phyloP scores from a whole-genome alignment of 2,329 filamentous ascomycete genomes.

The Lasiodiplodia sp. region DNA sequence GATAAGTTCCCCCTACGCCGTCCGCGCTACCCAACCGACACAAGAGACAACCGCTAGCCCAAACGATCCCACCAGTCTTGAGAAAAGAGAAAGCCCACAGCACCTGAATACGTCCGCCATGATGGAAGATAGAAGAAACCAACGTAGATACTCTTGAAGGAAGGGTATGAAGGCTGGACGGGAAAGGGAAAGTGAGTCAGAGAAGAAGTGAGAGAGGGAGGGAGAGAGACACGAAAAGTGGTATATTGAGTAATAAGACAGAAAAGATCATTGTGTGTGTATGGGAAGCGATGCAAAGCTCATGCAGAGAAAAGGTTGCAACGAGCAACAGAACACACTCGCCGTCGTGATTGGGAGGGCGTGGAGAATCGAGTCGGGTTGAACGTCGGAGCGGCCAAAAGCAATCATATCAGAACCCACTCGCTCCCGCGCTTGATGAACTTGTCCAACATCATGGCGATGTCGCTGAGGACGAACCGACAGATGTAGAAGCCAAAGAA shows the following conservation, averaged over 20 bases:
- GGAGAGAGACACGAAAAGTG: constrained; percentile 30
- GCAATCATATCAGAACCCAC: constrained; percentile 74
- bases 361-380: constrained; percentile 37
- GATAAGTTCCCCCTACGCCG: constrained; percentile 36
- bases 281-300: constrained; percentile 5
- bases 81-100: constrained; percentile 41
- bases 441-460: constrained; percentile 88
- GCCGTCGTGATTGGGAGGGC: constrained; percentile 36
- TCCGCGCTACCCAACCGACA: constrained; percentile 31
- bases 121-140: constrained; percentile 16
- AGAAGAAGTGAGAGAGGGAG: constrained; percentile 29
- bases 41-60: constrained; percentile 32
- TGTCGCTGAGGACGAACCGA: constrained; percentile 88
- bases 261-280: constrained; percentile 20
- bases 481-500: constrained; percentile 98
- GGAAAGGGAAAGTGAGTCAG: constrained; percentile 7
- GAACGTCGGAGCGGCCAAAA: constrained; percentile 36
- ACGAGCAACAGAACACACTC: constrained; percentile 34
- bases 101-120: constrained; percentile 1
- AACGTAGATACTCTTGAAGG: constrained; percentile 27
- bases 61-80: constrained; percentile 40
- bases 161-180: constrained; percentile 8
- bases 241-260: constrained; percentile 20
- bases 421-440: constrained; percentile 96
- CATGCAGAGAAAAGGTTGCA: constrained; percentile 27